Evolutionary conservation across 2,329 filamentous ascomycete genomes (phyloP).

Genomic region (Fusarium pininemorale): DNA sequence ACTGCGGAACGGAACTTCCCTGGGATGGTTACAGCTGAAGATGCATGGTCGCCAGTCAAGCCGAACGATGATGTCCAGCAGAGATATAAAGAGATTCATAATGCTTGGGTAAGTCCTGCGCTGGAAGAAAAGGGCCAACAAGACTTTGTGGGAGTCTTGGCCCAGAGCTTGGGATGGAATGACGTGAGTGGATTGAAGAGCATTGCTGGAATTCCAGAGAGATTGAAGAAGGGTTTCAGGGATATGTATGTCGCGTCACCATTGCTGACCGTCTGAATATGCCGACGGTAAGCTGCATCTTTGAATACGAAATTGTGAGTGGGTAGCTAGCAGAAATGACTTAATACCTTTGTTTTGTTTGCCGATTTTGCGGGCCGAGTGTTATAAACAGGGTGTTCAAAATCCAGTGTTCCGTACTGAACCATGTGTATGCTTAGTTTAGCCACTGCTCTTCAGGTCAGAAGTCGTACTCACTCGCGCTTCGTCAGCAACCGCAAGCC

Average conservation of each 20-base stretch:
- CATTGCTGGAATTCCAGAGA: background rate
- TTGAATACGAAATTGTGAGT: too few relatives aligned
- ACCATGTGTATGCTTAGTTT: too few relatives aligned
- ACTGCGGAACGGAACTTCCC: background rate
- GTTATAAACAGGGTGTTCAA: too few relatives aligned
- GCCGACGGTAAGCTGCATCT: too few relatives aligned
- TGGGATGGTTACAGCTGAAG: background rate
- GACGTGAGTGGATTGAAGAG: background rate
- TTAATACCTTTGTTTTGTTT: too few relatives aligned
- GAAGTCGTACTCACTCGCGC: too few relatives aligned
- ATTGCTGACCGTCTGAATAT: background rate
- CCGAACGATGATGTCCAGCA: background rate
- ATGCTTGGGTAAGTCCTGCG: background rate
- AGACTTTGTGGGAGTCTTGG: background rate
- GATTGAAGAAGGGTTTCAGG: background rate
- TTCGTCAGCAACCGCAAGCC: too few relatives aligned
- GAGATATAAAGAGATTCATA: background rate
- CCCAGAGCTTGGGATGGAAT: background rate
- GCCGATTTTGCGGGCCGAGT: too few relatives aligned
- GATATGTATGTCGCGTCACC: conserved; percentile 2
- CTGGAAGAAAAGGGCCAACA: background rate
- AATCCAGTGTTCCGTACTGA: too few relatives aligned
- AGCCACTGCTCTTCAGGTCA: too few relatives aligned
- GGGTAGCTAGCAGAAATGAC: too few relatives aligned
- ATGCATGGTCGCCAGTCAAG: background rate